Evolutionary conservation across 768 basidiomycete species (phyloP).

Genomic region (Omphalotus guepiniiformis): DNA sequence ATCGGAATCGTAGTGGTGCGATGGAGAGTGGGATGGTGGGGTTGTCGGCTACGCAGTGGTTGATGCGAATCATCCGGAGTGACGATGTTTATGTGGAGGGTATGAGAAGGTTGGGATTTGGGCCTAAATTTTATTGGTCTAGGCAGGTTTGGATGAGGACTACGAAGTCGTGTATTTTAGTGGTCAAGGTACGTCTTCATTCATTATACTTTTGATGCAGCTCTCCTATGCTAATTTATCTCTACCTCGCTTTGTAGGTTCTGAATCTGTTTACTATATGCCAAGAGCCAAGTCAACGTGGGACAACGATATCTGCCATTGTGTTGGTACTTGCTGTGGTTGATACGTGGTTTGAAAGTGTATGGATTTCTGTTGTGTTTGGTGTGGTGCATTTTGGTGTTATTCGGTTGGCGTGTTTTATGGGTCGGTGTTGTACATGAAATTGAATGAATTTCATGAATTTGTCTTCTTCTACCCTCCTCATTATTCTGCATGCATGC

Average conservation of each 20-base stretch:
- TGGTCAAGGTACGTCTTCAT: constrained; percentile 20
- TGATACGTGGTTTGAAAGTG: constrained; percentile 22
- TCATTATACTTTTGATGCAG: too few species aligned
- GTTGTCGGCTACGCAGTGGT: too few species aligned
- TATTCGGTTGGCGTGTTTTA: constrained; percentile 2
- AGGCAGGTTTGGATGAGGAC: constrained; percentile 16
- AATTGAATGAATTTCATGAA: too few species aligned
- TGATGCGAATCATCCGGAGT: too few species aligned
- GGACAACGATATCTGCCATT: constrained; percentile 1
- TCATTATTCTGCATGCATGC: too few species aligned
- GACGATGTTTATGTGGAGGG: too few species aligned
- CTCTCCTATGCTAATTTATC: not conserved
- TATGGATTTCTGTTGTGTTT: constrained; percentile 19
- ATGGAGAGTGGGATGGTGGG: too few species aligned
- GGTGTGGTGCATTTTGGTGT: constrained; percentile 19
- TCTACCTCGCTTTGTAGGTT: not conserved
- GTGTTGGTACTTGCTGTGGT: constrained; percentile 21
- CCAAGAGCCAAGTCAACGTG: not conserved
- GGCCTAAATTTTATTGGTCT: too few species aligned
- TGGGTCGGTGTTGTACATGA: too few species aligned
- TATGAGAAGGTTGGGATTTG: too few species aligned
- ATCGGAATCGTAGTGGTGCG: too few species aligned
- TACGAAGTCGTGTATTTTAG: constrained; percentile 24
- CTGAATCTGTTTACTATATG: constrained; percentile 16
- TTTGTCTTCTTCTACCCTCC: too few species aligned